A percentile compares a stretch with the other conserved stretches of the same genome.
These are phyloP conservation scores for Trametes gibbosa DNA, from an alignment of 768 basidiomycete species.

Conservation along the genomic window DNA sequence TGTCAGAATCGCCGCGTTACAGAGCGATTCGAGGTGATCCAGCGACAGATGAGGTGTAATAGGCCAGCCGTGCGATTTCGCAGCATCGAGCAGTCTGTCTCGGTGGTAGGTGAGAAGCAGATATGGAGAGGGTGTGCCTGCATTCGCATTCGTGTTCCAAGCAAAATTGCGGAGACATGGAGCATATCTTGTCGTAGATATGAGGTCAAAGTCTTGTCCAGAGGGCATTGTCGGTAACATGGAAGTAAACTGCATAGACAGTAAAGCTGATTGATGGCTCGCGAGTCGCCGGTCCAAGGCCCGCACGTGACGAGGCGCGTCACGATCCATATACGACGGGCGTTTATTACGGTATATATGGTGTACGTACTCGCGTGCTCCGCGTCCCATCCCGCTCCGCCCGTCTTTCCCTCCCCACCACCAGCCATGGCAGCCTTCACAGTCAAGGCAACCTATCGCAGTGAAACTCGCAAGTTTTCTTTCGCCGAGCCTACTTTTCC, in stretches of 20 bases:
- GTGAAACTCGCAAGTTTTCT: conserved; percentile 65
- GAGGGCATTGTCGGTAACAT: neutral
- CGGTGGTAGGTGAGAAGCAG: conserved; percentile 61
- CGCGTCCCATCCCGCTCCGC: conserved; percentile 12
- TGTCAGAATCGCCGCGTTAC: conserved; percentile 41
- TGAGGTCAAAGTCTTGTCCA: conserved; percentile 29
- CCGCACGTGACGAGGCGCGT: conserved; percentile 14
- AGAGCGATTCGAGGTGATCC: conserved; percentile 39
- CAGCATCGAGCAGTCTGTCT: conserved; percentile 56
- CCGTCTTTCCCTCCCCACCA: conserved; percentile 25
- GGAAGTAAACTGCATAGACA: neutral
- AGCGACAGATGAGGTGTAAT: conserved; percentile 37
- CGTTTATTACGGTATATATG: conserved; percentile 15
- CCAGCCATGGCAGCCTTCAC: conserved; percentile 55
- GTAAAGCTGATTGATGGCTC: too few relatives aligned
- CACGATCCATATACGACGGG: conserved; percentile 16
- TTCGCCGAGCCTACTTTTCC: conserved; percentile 59
- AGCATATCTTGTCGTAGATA: conserved; percentile 64
- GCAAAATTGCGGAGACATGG: conserved; percentile 37
- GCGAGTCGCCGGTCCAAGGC: too few relatives aligned
- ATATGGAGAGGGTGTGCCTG: conserved; percentile 53
- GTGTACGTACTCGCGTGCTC: conserved; percentile 2
- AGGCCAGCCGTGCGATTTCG: conserved; percentile 50
- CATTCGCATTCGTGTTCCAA: conserved; percentile 56
- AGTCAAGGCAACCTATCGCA: conserved; percentile 73